phyloP scores from a whole-genome alignment of 192 early-diverging fungal genomes.

The Fimicolochytrium jonesii region DNA sequence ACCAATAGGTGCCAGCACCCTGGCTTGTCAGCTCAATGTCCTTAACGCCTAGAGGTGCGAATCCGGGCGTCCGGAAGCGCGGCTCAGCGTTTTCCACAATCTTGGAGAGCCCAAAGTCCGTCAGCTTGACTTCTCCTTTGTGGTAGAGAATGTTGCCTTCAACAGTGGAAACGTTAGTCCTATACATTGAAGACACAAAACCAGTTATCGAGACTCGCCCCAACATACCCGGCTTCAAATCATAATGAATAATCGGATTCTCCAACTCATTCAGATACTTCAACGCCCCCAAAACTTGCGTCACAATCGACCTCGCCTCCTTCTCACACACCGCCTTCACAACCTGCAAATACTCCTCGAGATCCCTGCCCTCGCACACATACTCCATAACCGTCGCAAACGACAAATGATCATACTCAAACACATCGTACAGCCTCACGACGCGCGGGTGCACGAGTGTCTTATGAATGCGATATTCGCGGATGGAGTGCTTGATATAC shows the following conservation, averaged over 20 bases:
- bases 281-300: slow-evolving; percentile 22
- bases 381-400: slow-evolving; percentile 16
- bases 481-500: slow-evolving; percentile 25
- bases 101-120: slow-evolving; percentile 31
- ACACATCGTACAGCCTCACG: slow-evolving; percentile 17
- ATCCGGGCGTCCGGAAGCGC: not conserved
- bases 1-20: slow-evolving; percentile 30
- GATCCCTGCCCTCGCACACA: slow-evolving; percentile 9
- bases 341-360: slow-evolving; percentile 5
- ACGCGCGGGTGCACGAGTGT: slow-evolving; percentile 10
- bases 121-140: slow-evolving; percentile 26
- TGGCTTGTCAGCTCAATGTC: slow-evolving; percentile 31
- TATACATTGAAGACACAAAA: not conserved
- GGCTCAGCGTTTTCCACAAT: slow-evolving; percentile 14
- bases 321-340: slow-evolving; percentile 8
- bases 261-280: slow-evolving; percentile 26
- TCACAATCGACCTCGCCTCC: slow-evolving; percentile 22
- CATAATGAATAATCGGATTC: slow-evolving; percentile 28
- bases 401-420: slow-evolving; percentile 16
- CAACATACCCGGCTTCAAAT: slow-evolving; percentile 25
- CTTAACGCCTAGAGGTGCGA: not conserved
- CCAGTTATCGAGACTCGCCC: not conserved
- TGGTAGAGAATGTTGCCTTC: slow-evolving; percentile 23
- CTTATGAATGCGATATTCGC: slow-evolving; percentile 33
- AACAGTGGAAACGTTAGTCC: not conserved